Conservation (phyloP, 1,284 basidiomycete genomes). For the Moesziomyces parantarcticus region DNA sequence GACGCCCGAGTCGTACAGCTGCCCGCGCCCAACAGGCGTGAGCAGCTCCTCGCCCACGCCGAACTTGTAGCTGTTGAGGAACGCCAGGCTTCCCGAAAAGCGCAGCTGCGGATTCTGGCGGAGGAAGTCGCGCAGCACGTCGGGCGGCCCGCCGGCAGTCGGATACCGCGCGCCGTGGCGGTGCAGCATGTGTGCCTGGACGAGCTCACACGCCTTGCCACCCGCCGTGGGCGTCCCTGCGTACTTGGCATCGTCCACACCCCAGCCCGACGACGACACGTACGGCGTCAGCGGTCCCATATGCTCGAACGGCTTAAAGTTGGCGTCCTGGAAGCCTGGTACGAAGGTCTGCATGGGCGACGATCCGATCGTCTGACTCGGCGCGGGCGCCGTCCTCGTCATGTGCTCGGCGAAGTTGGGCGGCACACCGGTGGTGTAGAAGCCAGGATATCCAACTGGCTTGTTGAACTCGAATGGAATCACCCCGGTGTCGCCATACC, state of each 20-base stretch:
- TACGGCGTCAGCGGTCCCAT: constrained; percentile 67
- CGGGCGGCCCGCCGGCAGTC: constrained; percentile 36
- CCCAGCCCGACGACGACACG: constrained; percentile 54
- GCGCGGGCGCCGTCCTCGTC: constrained; percentile 35
- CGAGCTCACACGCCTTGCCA: constrained; percentile 47
- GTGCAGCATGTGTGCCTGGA: constrained; percentile 63
- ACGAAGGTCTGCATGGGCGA: constrained; percentile 60
- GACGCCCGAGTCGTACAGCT: constrained; percentile 57
- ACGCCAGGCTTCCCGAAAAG: constrained; percentile 55
- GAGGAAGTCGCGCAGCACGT: constrained; percentile 37
- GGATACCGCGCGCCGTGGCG: constrained; percentile 66
- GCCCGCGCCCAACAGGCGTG: constrained; percentile 60
- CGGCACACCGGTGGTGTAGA: constrained; percentile 52
- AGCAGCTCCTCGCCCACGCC: constrained; percentile 62
- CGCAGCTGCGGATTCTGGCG: constrained; percentile 16
- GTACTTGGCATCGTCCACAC: constrained; percentile 57
- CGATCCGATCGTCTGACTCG: constrained; percentile 47
- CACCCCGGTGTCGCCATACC: constrained; percentile 40
- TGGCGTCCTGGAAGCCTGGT: constrained; percentile 42
- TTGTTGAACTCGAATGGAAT: constrained; percentile 55
- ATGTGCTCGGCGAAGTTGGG: constrained; percentile 61
- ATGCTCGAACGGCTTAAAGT: constrained; percentile 61
- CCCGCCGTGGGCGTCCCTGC: constrained; percentile 40
- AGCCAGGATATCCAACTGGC: constrained; percentile 61
- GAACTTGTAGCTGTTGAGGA: constrained; percentile 58